Evolutionary conservation across 192 early-diverging fungal species (phyloP), one percentile per base, ranked within the genome.

Genomic region (Entophlyctis helioformis): DNA sequence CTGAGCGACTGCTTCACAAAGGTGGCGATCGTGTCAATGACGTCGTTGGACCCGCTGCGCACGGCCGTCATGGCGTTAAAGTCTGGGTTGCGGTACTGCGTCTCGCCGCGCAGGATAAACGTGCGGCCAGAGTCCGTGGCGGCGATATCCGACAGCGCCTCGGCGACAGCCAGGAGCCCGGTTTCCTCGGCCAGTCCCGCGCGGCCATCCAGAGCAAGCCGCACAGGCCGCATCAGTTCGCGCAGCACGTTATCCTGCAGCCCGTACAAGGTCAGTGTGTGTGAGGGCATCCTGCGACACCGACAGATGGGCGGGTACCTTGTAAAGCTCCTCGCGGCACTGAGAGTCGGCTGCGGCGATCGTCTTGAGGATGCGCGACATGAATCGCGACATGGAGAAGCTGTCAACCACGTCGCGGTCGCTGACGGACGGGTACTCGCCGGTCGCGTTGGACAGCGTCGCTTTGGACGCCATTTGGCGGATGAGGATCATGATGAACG

Each of bases 141-240:
- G 12, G 63, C 65, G 19, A 73, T 68, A 38, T 50, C 42, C 11
- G 62, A 56, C 2, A 73, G 39, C 10, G 64, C 37, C 28, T 63
- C 56, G 6, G 62, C 63, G n/a, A 72, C 46, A 41, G 59, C 59
- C 3, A 63, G 22, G 2, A 68, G 40, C 1, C 38, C 41, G 3
- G 32, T 29, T 18, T 42, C 31, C 25, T 60, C 48, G n/a, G 33
- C 28, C 22, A 31, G 20, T 22, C 23, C 18, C 1, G 37, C 24
- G 26, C 37, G 16, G 10, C 22, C 46, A 8, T 33, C 23, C 8
- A 41, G 28, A 0, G 47, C 44, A 19, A 31, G n/a, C 23, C 39
- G 39, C n/a, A 68, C 22, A 15, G 68, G 68, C 23, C 51, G n/a
- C 2, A 71, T 44, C 1, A 71, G 46, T 35, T 65, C 53, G 15